Evolutionary conservation across 176 grass and related monocot species (phyloP).

Genomic region (Oryza australiensis): DNA sequence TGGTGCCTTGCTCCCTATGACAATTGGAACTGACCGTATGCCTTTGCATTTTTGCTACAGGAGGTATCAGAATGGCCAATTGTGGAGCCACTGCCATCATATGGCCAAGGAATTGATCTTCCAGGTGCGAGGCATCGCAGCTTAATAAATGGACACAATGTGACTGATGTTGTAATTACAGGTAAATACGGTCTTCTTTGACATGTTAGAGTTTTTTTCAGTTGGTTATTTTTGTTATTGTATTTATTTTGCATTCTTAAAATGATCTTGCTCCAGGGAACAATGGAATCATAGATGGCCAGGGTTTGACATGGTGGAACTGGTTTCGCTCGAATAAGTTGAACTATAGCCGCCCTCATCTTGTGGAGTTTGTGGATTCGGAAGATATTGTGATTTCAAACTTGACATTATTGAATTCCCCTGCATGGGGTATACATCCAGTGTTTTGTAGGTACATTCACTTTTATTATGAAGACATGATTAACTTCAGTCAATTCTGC

Average conservation of each 20-base stretch:
- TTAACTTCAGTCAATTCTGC: background rate
- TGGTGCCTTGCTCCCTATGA: background rate
- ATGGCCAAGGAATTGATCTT: constrained; percentile 78
- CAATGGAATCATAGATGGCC: constrained; percentile 66
- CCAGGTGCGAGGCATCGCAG: constrained; percentile 70
- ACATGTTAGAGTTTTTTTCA: background rate
- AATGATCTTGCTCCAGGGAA: constrained; percentile 50
- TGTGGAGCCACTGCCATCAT: constrained; percentile 77
- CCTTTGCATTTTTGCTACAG: constrained; percentile 40
- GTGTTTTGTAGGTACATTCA: constrained; percentile 70
- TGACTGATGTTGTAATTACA: constrained; percentile 78
- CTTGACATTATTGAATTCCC: constrained; percentile 71
- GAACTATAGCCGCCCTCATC: constrained; percentile 88
- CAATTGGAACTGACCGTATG: background rate
- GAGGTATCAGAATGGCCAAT: constrained; percentile 73
- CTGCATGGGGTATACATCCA: constrained; percentile 86
- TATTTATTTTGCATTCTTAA: background rate
- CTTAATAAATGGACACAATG: constrained; percentile 80
- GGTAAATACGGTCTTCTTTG: constrained; percentile 41
- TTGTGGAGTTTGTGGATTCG: constrained; percentile 81
- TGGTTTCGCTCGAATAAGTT: constrained; percentile 63
- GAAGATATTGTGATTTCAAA: constrained; percentile 71
- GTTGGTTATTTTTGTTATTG: background rate
- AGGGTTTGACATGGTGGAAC: constrained; percentile 87
- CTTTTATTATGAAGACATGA: background rate